phyloP scores from a whole-genome alignment of 306 rosid genomes.

The Comarum palustre region DNA sequence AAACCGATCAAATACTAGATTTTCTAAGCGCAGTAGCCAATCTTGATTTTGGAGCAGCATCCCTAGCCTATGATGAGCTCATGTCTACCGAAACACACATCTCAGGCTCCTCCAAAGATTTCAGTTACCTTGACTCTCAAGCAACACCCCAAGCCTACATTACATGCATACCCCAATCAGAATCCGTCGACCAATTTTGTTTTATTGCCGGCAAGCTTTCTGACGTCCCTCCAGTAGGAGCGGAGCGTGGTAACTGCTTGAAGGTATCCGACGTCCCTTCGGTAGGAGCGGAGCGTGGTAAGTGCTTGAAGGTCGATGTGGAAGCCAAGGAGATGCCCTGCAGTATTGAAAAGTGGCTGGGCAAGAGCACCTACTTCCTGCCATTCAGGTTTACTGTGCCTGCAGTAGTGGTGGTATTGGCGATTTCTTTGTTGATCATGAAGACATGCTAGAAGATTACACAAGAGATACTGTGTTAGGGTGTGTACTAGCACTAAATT shows the following conservation, averaged over 20 bases:
- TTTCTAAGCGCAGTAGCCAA: neutral
- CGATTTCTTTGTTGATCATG: neutral
- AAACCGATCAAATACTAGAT: neutral
- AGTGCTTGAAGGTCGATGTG: neutral
- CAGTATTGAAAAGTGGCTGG: neutral
- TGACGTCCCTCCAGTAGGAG: neutral
- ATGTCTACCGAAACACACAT: neutral
- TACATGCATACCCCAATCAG: neutral
- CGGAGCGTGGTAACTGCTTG: neutral
- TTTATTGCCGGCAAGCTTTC: neutral
- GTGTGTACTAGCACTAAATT: neutral
- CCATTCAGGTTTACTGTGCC: neutral
- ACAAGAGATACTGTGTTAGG: neutral
- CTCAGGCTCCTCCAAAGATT: neutral
- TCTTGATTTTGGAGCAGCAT: neutral
- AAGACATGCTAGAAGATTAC: neutral
- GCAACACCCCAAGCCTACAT: neutral
- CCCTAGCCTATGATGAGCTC: neutral
- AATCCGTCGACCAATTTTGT: neutral
- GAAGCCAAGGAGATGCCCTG: neutral
- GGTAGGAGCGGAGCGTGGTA: neutral
- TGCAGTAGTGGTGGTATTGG: neutral
- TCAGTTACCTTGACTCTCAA: neutral
- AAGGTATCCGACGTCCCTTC: neutral
- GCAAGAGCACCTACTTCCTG: neutral